Conservation (phyloP, 768 basidiomycete species). For the Cyclocybe cylindracea region DNA sequence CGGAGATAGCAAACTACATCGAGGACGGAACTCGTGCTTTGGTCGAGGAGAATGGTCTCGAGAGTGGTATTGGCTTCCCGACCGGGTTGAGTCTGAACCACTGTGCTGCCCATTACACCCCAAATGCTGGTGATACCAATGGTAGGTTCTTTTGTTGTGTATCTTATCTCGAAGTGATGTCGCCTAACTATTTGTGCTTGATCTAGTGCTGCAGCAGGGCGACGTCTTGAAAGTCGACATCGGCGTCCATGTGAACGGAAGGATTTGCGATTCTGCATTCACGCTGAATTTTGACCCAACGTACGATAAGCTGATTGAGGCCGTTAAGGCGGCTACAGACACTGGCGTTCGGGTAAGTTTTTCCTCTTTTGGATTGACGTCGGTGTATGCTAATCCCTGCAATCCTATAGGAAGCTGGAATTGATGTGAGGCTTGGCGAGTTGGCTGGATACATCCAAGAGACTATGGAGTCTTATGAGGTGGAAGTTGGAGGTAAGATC, state of each 20-base stretch:
- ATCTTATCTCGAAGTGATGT: conserved; percentile 7
- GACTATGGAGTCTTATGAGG: conserved; percentile 98
- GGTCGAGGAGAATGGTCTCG: conserved; percentile 87
- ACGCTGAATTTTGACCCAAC: conserved; percentile 88
- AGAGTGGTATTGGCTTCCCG: conserved; percentile 92
- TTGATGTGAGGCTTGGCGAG: conserved; percentile 92
- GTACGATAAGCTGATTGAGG: conserved; percentile 86
- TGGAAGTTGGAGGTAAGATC: conserved; percentile 84
- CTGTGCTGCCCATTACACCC: conserved; percentile 95
- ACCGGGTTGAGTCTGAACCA: conserved; percentile 93
- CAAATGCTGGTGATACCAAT: conserved; percentile 88
- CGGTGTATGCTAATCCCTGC: neutral
- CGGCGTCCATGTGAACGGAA: conserved; percentile 96
- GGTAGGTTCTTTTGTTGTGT: conserved; percentile 46
- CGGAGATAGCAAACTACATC: conserved; percentile 89
- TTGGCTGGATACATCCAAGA: conserved; percentile 93
- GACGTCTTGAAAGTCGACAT: conserved; percentile 98
- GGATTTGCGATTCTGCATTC: conserved; percentile 95
- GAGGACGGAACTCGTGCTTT: conserved; percentile 90
- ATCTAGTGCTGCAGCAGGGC: conserved; percentile 70
- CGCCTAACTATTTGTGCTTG: neutral
- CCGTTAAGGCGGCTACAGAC: conserved; percentile 93
- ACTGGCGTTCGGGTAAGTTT: conserved; percentile 76
- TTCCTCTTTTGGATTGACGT: neutral
- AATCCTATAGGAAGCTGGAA: conserved; percentile 81